Evolutionary conservation across 305 asterid genomes (phyloP), one percentile per base, ranked within the genome.

Genomic region (Rubia peregrina): DNA sequence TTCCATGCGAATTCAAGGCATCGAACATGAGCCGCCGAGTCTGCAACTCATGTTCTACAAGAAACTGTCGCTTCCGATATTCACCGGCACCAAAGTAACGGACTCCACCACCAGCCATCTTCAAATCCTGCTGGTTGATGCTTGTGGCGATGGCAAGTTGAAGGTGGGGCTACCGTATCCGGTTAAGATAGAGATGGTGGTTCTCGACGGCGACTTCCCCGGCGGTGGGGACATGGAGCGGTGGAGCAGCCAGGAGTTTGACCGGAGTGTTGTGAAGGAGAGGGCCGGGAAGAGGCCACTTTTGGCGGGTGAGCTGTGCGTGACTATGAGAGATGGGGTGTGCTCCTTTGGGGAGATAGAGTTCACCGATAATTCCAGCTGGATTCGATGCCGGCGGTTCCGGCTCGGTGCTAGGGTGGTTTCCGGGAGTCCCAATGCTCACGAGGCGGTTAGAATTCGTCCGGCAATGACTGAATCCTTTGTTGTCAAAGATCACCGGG

Each of bases 401-500:
- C 73, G 92, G 73, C 65, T 89, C 8, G 96, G 94, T 16, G 94
- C 89, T 10, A 82, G 83, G 67, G 88, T 83, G 49, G 82, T 75
- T 53, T 71, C 76, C 55, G 77, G 76, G 57, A 62, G 60, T 0
- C 7, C 8, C 19, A 42, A 21, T 61, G 66, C 11, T 57, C 64
- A 41, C 2, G 44, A 49, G 5, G 72, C 61, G 6, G 63, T 44
- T 11, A 75, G 85, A 9, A 69, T 70, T 57, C 73, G 76, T 22
- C 86, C 82, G 67, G 96, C 92, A 48, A 77, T 86, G 73, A 78
- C 96, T 48, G 85, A 87, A 30, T 26, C 95, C 0, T 89, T 89
- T 69, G 79, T 79, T 13, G 95, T 89, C 73, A 88, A 85, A 79
- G 96, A 89, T 79, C 95, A 89, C 44, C 86, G 96, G 9, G 95